A percentile compares a stretch with the other conserved stretches of the same genome.
phyloP scores from a whole-genome alignment of 805 yeast genomes.

The Tetrapisispora iriomotensis region DNA sequence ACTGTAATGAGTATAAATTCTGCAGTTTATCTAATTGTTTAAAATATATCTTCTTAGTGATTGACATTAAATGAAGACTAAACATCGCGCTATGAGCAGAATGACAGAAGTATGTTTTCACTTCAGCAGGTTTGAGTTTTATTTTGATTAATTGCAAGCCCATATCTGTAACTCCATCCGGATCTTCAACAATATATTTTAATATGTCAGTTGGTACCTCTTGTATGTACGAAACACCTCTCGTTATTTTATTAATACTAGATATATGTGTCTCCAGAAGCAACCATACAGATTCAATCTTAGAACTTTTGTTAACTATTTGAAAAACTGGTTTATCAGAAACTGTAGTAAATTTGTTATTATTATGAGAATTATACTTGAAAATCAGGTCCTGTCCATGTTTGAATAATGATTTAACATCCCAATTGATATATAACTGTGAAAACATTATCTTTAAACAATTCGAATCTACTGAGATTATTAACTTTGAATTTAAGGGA shows the following conservation, averaged over 20 bases:
- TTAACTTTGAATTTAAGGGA: slow-evolving; percentile 27
- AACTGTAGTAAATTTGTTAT: slow-evolving; percentile 11
- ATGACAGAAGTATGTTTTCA: slow-evolving; percentile 14
- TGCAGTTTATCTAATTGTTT: neutral
- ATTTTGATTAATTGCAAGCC: slow-evolving; percentile 31
- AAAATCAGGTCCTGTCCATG: slow-evolving; percentile 20
- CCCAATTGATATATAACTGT: slow-evolving; percentile 60
- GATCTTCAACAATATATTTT: slow-evolving; percentile 8
- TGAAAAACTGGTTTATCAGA: slow-evolving; percentile 37
- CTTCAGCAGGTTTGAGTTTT: slow-evolving; percentile 5
- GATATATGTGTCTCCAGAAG: slow-evolving; percentile 42
- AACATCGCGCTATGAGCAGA: slow-evolving; percentile 9
- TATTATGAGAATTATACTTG: slow-evolving; percentile 19
- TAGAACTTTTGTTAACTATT: slow-evolving; percentile 27
- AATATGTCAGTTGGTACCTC: slow-evolving; percentile 10
- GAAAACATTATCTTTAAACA: slow-evolving; percentile 34
- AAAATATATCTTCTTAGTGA: neutral
- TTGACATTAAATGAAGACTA: slow-evolving; percentile 1
- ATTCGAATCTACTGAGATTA: slow-evolving; percentile 6
- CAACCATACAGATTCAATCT: slow-evolving; percentile 34
- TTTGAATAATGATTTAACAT: slow-evolving; percentile 28
- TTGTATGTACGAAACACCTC: slow-evolving; percentile 13
- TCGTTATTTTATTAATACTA: slow-evolving; percentile 7
- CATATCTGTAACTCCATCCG: slow-evolving; percentile 28
- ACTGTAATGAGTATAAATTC: neutral